Percentiles rank a stretch among this genome's conserved stretches.
phyloP scores from a whole-genome alignment of 1,139 yeast genomes.

The Scheffersomyces titani region DNA sequence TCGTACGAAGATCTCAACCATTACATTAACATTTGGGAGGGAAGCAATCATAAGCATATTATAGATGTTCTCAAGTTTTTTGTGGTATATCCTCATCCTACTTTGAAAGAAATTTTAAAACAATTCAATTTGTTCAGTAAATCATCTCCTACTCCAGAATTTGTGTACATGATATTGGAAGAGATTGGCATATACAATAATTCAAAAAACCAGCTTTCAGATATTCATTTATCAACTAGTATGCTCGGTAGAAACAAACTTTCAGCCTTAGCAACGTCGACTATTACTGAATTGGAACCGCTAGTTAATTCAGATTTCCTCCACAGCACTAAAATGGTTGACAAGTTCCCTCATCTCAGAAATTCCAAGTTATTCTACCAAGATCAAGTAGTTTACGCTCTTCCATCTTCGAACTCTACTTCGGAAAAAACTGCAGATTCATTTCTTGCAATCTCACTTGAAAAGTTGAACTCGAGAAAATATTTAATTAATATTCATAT shows the following conservation, averaged over 20 bases:
- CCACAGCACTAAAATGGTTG: slow-evolving; percentile 9
- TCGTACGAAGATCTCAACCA: slow-evolving; percentile 24
- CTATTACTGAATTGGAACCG: slow-evolving; percentile 17
- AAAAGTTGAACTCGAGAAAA: slow-evolving; percentile 31
- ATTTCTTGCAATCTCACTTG: slow-evolving; percentile 33
- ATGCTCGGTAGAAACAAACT: slow-evolving; percentile 24
- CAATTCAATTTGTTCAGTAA: slow-evolving; percentile 17
- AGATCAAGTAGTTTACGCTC: slow-evolving; percentile 31
- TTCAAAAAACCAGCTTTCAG: slow-evolving; percentile 23
- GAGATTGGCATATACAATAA: slow-evolving; percentile 27
- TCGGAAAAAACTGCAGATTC: not conserved
- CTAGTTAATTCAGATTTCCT: slow-evolving; percentile 4
- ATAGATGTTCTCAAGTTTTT: slow-evolving; percentile 34
- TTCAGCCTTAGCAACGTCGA: slow-evolving; percentile 20
- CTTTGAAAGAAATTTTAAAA: slow-evolving; percentile 14
- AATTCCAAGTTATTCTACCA: slow-evolving; percentile 20
- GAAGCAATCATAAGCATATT: slow-evolving; percentile 21
- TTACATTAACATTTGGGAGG: slow-evolving; percentile 37
- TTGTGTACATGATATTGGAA: slow-evolving; percentile 20
- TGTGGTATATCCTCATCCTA: slow-evolving; percentile 37
- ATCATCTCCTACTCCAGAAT: slow-evolving; percentile 10
- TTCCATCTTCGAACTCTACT: slow-evolving; percentile 16
- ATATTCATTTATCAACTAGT: slow-evolving; percentile 32
- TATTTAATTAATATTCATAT: slow-evolving; percentile 42
- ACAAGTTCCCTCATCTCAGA: slow-evolving; percentile 32